Evolutionary conservation across 2,329 filamentous ascomycete species (phyloP).

Genomic region (Microdochium trichocladiopsis): DNA sequence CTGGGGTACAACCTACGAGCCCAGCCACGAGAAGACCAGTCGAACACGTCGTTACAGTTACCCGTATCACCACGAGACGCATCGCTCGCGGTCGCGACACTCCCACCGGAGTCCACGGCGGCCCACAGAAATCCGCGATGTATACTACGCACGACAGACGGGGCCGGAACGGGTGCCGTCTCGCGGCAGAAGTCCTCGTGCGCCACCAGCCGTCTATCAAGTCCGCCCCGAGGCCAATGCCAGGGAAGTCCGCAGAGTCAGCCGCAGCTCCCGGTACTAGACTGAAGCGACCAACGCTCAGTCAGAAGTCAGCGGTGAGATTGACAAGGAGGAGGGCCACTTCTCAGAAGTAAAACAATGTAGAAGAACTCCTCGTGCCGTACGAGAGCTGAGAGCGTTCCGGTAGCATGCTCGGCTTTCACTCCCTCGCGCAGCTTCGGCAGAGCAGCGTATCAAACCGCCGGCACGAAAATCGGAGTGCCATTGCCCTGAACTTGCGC

Average conservation of each 20-base stretch:
- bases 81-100: slow-evolving; percentile 12
- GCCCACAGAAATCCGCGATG: slow-evolving; percentile 13
- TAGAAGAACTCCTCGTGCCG: too few relatives aligned
- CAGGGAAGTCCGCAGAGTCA: not conserved
- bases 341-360: too few relatives aligned
- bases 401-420: too few relatives aligned
- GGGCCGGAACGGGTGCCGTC: not conserved
- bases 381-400: too few relatives aligned
- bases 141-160: slow-evolving; percentile 7
- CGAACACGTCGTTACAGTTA: slow-evolving; percentile 7
- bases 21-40: slow-evolving; percentile 14
- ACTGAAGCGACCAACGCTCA: too few relatives aligned
- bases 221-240: not conserved
- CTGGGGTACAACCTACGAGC: slow-evolving; percentile 18
- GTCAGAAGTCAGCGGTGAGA: too few relatives aligned
- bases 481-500: too few relatives aligned
- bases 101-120: slow-evolving; percentile 8
- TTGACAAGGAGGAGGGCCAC: too few relatives aligned
- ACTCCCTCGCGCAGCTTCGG: too few relatives aligned
- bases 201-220: slow-evolving; percentile 15
- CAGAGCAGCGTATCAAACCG: too few relatives aligned
- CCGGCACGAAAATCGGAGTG: too few relatives aligned
- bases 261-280: not conserved
- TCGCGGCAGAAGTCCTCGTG: slow-evolving; percentile 13
- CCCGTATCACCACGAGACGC: slow-evolving; percentile 7